Percentiles rank a stretch among this genome's conserved stretches.
These are phyloP conservation scores for Rhizoclosmatium sp. DNA, from an alignment of 192 early-diverging fungal species.

Conservation along the genomic window DNA sequence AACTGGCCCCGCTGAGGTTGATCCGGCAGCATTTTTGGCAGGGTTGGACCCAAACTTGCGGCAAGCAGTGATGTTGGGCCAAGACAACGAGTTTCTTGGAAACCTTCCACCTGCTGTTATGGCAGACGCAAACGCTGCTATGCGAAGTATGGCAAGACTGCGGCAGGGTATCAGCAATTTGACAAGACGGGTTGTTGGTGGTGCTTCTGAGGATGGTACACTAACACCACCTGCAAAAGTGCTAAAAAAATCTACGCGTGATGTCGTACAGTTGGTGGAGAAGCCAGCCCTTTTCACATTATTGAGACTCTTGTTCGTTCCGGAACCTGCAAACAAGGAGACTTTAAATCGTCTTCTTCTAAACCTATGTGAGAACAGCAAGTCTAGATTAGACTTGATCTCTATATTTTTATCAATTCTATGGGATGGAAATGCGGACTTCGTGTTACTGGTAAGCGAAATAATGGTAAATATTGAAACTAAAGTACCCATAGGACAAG, in stretches of 20 bases:
- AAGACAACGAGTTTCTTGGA: slow-evolving; percentile 54
- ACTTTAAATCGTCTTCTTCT: slow-evolving; percentile 74
- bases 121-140: slow-evolving; percentile 62
- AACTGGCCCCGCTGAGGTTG: slow-evolving; percentile 44
- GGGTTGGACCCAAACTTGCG: slow-evolving; percentile 63
- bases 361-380: slow-evolving; percentile 90
- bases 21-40: slow-evolving; percentile 64
- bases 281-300: slow-evolving; percentile 81
- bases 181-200: background rate
- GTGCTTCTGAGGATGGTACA: slow-evolving; percentile 3
- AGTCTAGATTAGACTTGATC: slow-evolving; percentile 83
- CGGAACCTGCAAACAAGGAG: slow-evolving; percentile 73
- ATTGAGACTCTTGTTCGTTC: slow-evolving; percentile 86
- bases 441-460: slow-evolving; percentile 60
- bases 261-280: slow-evolving; percentile 85
- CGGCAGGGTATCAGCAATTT: slow-evolving; percentile 13
- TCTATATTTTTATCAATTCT: slow-evolving; percentile 87
- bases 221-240: background rate
- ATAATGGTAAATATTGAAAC: too few species aligned
- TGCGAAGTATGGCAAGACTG: slow-evolving; percentile 24
- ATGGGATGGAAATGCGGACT: slow-evolving; percentile 79
- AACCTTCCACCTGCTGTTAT: slow-evolving; percentile 50
- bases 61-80: slow-evolving; percentile 61
- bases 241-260: slow-evolving; percentile 54
- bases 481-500: slow-evolving; percentile 51